Conservation (phyloP, 2,329 filamentous ascomycete genomes). For the Rutstroemia sp. region DNA sequence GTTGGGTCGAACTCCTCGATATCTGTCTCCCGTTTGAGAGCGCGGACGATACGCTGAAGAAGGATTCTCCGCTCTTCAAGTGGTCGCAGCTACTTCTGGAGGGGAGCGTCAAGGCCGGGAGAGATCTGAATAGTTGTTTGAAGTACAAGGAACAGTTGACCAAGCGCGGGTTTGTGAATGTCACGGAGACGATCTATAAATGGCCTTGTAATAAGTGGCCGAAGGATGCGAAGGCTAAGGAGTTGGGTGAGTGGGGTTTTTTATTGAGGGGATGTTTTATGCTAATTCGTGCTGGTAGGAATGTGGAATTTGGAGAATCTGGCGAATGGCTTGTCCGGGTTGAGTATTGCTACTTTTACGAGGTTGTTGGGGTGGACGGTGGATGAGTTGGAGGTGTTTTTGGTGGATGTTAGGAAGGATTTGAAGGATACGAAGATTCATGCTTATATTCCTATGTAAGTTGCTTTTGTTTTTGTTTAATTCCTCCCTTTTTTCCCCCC, state of each 20-base stretch:
- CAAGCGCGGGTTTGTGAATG: slow-evolving; percentile 26
- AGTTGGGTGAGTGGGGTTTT: slow-evolving; percentile 41
- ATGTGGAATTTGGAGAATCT: slow-evolving; percentile 4
- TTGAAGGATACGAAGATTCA: slow-evolving; percentile 33
- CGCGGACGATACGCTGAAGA: neutral
- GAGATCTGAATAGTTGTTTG: neutral
- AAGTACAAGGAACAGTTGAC: slow-evolving; percentile 13
- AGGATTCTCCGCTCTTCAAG: neutral
- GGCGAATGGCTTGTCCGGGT: neutral
- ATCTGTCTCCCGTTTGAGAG: neutral
- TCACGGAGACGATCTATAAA: slow-evolving; percentile 23
- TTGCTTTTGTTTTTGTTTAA: slow-evolving; percentile 29
- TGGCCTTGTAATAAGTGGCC: slow-evolving; percentile 6
- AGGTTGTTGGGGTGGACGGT: slow-evolving; percentile 39
- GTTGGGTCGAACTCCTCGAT: slow-evolving; percentile 2
- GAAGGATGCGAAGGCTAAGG: slow-evolving; percentile 32
- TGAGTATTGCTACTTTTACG: slow-evolving; percentile 39
- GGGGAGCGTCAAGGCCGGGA: neutral
- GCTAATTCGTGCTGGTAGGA: neutral
- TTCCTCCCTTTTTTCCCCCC: slow-evolving; percentile 17
- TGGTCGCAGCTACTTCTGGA: slow-evolving; percentile 4
- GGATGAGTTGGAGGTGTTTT: slow-evolving; percentile 40
- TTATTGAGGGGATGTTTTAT: neutral
- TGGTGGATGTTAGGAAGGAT: slow-evolving; percentile 40
- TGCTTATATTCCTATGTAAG: slow-evolving; percentile 48